Base-by-base conservation (phyloP, 208 protist species). In the Leishmania martiniquensis region DNA sequence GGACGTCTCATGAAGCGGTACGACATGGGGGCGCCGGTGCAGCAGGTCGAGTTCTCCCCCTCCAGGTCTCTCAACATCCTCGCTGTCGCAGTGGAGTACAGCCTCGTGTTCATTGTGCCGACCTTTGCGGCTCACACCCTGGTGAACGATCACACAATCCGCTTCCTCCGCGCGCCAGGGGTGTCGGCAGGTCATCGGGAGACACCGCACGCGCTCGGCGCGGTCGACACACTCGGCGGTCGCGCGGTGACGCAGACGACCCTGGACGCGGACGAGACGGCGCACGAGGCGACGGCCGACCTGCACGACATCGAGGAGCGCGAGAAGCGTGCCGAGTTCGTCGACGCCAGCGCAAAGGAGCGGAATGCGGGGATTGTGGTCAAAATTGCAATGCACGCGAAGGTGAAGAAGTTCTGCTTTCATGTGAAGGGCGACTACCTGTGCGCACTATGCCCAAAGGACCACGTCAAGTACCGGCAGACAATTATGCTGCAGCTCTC, bases 11-110 rank as follows among this genome's bases (percentile, higher is more conserved):
- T 98, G 88, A 96, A 95, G 77, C 91, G 92, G 39, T 98, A 97
- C 62, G 90, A 98, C 80, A 90, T 98, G 20, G 91, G 91, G 20
- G 88, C 92, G n/a, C 93, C 91, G 37, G 92, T 97, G 78, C 90
- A 91, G 81, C 91, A 94, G 55, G 98, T 99, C 4, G 92, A 96
- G 77, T 99, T 98, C 92, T 99, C 97, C 87, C 98, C 99, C 42
- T 89, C 93, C 77, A 85, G 91, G 34, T 76, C 88, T 0, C 90
- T 98, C 60, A 97, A 98, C 80, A 75, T 99, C 17, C 86, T 99
- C 34, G 97, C 87, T 42, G 94, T 89, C 10, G 91, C 95, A 22
- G 92, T 96, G 57, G 96, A 96, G 82, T 97, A 92, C 77, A 91
- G 82, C 72, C 84, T 98, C 34, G 91, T 97, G 49, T 96, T 99